These are phyloP conservation scores for Fusarium continuum DNA, from an alignment of 2,329 filamentous ascomycete genomes.

Conservation along the genomic window DNA sequence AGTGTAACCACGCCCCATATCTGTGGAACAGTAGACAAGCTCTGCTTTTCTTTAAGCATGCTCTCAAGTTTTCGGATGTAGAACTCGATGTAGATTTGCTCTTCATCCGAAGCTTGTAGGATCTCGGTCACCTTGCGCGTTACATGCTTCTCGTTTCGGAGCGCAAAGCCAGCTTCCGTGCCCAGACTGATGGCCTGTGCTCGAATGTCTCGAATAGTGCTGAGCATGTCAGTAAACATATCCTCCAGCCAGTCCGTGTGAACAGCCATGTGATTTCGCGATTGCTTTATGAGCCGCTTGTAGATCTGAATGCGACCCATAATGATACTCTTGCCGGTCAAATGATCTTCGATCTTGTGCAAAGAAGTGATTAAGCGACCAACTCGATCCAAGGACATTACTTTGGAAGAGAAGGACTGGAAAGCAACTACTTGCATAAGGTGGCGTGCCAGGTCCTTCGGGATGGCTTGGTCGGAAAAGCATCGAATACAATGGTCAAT, in stretches of 20 bases:
- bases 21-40: slow-evolving; percentile 73
- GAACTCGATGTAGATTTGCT: slow-evolving; percentile 73
- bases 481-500: slow-evolving; percentile 81
- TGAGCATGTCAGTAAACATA: slow-evolving; percentile 83
- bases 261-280: slow-evolving; percentile 73
- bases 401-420: slow-evolving; percentile 78
- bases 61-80: slow-evolving; percentile 72
- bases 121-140: slow-evolving; percentile 73
- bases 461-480: slow-evolving; percentile 71
- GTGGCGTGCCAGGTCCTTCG: slow-evolving; percentile 82
- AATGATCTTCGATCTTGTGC: slow-evolving; percentile 74
- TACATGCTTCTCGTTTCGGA: slow-evolving; percentile 75
- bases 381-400: slow-evolving; percentile 77
- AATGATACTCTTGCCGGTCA: slow-evolving; percentile 83
- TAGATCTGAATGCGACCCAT: slow-evolving; percentile 83
- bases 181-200: slow-evolving; percentile 78
- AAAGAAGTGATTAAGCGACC: slow-evolving; percentile 76
- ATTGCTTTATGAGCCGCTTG: slow-evolving; percentile 77
- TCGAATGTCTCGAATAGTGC: slow-evolving; percentile 79
- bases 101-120: slow-evolving; percentile 59
- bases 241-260: slow-evolving; percentile 84
- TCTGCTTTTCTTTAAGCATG: slow-evolving; percentile 71
- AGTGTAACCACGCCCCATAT: slow-evolving; percentile 89
- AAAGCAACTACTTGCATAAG: slow-evolving; percentile 83
- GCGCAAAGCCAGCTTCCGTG: slow-evolving; percentile 71